phyloP scores from a whole-genome alignment of 2,329 filamentous ascomycete genomes.

The Neoarthrinium moseri region DNA sequence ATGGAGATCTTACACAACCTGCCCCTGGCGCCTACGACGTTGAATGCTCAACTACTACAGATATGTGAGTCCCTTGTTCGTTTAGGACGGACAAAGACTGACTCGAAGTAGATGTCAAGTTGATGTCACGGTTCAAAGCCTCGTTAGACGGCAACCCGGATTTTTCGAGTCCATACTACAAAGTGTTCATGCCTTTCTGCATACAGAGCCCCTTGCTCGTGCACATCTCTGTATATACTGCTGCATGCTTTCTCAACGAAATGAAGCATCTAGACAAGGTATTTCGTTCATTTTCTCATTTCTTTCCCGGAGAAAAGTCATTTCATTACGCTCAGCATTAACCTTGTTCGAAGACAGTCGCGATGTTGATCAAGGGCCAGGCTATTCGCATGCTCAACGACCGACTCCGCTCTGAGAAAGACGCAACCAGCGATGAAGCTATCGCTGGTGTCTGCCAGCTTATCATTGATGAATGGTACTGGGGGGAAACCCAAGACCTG shows the following conservation, averaged over 20 bases:
- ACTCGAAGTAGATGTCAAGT: neutral
- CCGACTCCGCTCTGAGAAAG: slow-evolving; percentile 2
- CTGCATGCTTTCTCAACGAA: slow-evolving; percentile 9
- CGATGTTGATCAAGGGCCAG: slow-evolving; percentile 10
- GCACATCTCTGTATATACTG: slow-evolving; percentile 10
- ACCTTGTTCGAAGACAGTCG: neutral
- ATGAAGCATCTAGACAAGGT: slow-evolving; percentile 10
- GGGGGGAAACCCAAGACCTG: slow-evolving; percentile 8
- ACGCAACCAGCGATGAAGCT: slow-evolving; percentile 3
- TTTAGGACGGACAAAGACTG: neutral
- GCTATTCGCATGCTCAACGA: slow-evolving; percentile 11
- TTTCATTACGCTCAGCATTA: too few relatives aligned
- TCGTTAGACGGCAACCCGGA: slow-evolving; percentile 8
- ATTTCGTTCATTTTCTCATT: too few relatives aligned
- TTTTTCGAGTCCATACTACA: slow-evolving; percentile 5
- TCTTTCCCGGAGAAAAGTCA: too few relatives aligned
- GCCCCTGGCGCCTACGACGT: neutral
- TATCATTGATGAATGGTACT: slow-evolving; percentile 11
- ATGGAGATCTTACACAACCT: neutral
- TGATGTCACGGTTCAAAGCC: slow-evolving; percentile 4
- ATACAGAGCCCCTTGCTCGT: slow-evolving; percentile 10
- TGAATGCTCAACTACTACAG: slow-evolving; percentile 5
- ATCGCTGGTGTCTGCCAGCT: slow-evolving; percentile 9
- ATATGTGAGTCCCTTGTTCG: neutral
- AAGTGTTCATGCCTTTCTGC: slow-evolving; percentile 11